Percentiles rank a stretch among this genome's conserved stretches.
Evolutionary conservation across 2,329 filamentous ascomycete genomes (phyloP).

Genomic region (Magnaporthales sp.): DNA sequence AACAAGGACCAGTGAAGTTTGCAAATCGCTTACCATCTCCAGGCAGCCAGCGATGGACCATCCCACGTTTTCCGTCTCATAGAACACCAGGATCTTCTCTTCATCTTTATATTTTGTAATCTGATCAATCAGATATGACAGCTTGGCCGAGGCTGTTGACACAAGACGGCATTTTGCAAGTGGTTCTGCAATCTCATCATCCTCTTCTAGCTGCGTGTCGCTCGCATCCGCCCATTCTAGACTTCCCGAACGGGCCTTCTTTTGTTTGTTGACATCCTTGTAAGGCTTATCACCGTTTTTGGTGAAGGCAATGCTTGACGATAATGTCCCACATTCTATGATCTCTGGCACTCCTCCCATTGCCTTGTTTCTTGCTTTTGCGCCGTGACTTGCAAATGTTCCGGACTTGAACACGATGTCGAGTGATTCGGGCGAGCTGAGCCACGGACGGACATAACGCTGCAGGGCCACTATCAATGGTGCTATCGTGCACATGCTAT

Average conservation of each 20-base stretch:
- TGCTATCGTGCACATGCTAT: constrained; percentile 40
- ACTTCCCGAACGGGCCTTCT: neutral
- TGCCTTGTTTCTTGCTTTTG: constrained; percentile 7
- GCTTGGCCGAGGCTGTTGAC: constrained; percentile 79
- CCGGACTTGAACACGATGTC: constrained; percentile 38
- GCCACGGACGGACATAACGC: constrained; percentile 37
- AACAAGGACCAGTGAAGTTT: neutral
- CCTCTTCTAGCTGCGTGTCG: neutral
- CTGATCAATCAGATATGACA: constrained; percentile 74
- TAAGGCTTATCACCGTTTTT: neutral
- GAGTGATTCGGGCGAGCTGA: constrained; percentile 33
- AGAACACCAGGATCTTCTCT: constrained; percentile 90
- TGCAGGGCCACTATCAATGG: constrained; percentile 44
- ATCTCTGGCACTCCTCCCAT: constrained; percentile 1
- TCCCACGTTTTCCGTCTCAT: constrained; percentile 78
- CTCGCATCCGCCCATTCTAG: neutral
- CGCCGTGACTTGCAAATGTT: constrained; percentile 26
- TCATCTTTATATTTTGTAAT: constrained; percentile 57
- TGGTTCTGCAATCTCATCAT: constrained; percentile 28
- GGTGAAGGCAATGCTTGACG: constrained; percentile 1
- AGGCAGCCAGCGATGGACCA: constrained; percentile 79
- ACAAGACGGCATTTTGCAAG: constrained; percentile 54
- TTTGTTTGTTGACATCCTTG: neutral
- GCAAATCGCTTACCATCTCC: constrained; percentile 49
- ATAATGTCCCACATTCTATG: neutral